These are phyloP conservation scores for Amylocarpus encephaloides DNA, from an alignment of 2,329 filamentous ascomycete genomes.

Conservation along the genomic window DNA sequence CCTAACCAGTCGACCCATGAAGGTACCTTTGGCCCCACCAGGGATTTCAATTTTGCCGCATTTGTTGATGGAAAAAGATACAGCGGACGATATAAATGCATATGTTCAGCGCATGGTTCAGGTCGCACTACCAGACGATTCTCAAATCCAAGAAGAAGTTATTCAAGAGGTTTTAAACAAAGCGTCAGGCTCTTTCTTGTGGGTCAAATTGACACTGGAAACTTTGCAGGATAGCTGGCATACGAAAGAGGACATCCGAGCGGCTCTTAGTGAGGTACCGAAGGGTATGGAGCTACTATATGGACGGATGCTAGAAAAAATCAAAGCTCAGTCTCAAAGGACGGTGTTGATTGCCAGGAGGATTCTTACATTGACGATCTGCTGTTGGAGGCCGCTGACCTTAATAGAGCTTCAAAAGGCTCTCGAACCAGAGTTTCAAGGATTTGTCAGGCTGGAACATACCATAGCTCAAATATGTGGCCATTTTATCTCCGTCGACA, in stretches of 20 bases:
- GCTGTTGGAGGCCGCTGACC: slow-evolving; percentile 20
- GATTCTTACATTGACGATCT: slow-evolving; percentile 28
- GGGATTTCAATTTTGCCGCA: neutral
- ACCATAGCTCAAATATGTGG: slow-evolving; percentile 29
- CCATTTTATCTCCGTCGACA: slow-evolving; percentile 28
- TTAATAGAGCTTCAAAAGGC: slow-evolving; percentile 28
- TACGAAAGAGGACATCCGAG: slow-evolving; percentile 1
- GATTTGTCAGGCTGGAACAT: slow-evolving; percentile 17
- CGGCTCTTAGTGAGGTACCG: slow-evolving; percentile 23
- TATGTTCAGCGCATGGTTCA: neutral
- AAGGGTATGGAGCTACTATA: slow-evolving; percentile 29
- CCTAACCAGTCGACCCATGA: neutral
- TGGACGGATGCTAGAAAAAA: slow-evolving; percentile 9
- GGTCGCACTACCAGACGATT: neutral
- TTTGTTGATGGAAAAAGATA: neutral
- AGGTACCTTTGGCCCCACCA: neutral
- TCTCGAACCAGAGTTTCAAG: slow-evolving; percentile 27
- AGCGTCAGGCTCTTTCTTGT: neutral
- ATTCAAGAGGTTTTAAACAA: neutral
- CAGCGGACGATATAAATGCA: neutral
- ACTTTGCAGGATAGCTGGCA: slow-evolving; percentile 1
- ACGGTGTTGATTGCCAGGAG: slow-evolving; percentile 17
- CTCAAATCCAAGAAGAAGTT: neutral
- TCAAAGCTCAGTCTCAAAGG: neutral
- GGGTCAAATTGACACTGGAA: slow-evolving; percentile 2